phyloP scores from a whole-genome alignment of 108 stramenopile species.

The Cyclostephanos tholiformis region DNA sequence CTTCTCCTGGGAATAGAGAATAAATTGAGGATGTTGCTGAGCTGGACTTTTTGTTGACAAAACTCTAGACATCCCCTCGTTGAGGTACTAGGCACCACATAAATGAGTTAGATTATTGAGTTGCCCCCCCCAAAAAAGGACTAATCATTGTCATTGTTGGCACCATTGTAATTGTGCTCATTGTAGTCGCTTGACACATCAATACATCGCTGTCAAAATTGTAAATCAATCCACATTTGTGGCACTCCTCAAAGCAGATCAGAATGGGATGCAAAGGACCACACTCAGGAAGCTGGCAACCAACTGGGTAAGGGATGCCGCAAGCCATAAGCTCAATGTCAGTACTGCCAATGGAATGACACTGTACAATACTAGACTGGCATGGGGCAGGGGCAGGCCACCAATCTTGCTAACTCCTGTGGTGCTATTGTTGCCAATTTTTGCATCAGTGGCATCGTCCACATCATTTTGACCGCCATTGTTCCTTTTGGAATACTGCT shows the following conservation, averaged over 20 bases:
- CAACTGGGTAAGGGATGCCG: slow-evolving; percentile 68
- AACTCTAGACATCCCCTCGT: neutral
- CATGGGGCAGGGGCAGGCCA: slow-evolving; percentile 79
- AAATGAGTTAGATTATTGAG: neutral
- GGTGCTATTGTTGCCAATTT: slow-evolving; percentile 33
- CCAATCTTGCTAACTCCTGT: slow-evolving; percentile 81
- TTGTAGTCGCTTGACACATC: neutral
- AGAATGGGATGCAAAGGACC: slow-evolving; percentile 76
- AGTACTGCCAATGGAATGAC: slow-evolving; percentile 73
- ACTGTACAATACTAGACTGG: slow-evolving; percentile 79
- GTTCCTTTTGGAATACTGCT: slow-evolving; percentile 39
- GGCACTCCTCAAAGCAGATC: slow-evolving; percentile 29
- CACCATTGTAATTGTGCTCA: neutral
- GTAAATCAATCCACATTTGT: slow-evolving; percentile 15
- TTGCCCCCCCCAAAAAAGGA: slow-evolving; percentile 15
- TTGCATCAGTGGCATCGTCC: neutral
- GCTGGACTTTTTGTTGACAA: neutral
- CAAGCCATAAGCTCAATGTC: slow-evolving; percentile 69
- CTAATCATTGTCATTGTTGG: slow-evolving; percentile 1
- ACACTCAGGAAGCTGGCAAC: slow-evolving; percentile 78
- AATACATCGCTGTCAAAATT: slow-evolving; percentile 38
- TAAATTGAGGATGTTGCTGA: neutral
- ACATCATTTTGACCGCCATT: neutral
- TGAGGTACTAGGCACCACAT: slow-evolving; percentile 18
- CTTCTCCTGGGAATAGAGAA: neutral